phyloP scores from a whole-genome alignment of 2,329 filamentous ascomycete genomes.

The Aspergillus fijiensis region DNA sequence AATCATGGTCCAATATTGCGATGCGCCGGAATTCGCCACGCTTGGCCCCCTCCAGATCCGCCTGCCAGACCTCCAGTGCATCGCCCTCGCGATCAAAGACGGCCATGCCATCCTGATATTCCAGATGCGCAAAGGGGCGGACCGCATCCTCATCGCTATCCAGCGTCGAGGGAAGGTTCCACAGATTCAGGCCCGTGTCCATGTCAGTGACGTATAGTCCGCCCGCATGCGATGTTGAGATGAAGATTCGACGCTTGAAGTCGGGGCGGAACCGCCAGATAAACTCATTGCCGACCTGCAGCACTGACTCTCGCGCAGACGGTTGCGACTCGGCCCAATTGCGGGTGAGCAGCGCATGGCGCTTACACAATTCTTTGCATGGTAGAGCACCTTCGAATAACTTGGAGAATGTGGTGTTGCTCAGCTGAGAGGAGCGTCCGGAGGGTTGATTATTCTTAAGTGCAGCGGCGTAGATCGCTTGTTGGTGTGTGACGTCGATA shows the following conservation, averaged over 20 bases:
- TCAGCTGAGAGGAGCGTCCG: slow-evolving; percentile 26
- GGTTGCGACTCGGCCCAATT: slow-evolving; percentile 42
- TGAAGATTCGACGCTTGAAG: slow-evolving; percentile 47
- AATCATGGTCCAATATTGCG: slow-evolving; percentile 44
- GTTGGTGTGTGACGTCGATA: slow-evolving; percentile 45
- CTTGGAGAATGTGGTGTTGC: slow-evolving; percentile 32
- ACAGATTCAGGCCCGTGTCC: slow-evolving; percentile 45
- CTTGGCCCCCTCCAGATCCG: slow-evolving; percentile 32
- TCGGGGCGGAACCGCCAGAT: slow-evolving; percentile 50
- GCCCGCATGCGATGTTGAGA: slow-evolving; percentile 49
- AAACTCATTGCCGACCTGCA: slow-evolving; percentile 43
- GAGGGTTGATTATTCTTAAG: slow-evolving; percentile 32
- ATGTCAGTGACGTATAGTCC: slow-evolving; percentile 50
- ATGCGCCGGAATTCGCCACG: slow-evolving; percentile 44
- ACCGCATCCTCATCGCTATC: slow-evolving; percentile 33
- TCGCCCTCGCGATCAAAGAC: slow-evolving; percentile 49
- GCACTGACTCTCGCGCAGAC: slow-evolving; percentile 38
- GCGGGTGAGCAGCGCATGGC: slow-evolving; percentile 39
- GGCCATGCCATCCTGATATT: slow-evolving; percentile 49
- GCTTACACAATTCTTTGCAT: slow-evolving; percentile 49
- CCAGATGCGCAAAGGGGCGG: slow-evolving; percentile 47
- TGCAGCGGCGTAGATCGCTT: slow-evolving; percentile 44
- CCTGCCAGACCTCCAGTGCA: slow-evolving; percentile 48
- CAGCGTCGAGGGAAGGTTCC: slow-evolving; percentile 34
- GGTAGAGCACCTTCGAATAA: slow-evolving; percentile 36